Base-by-base conservation (phyloP, 2,329 filamentous ascomycete species). In the Corynespora cassiicola region DNA sequence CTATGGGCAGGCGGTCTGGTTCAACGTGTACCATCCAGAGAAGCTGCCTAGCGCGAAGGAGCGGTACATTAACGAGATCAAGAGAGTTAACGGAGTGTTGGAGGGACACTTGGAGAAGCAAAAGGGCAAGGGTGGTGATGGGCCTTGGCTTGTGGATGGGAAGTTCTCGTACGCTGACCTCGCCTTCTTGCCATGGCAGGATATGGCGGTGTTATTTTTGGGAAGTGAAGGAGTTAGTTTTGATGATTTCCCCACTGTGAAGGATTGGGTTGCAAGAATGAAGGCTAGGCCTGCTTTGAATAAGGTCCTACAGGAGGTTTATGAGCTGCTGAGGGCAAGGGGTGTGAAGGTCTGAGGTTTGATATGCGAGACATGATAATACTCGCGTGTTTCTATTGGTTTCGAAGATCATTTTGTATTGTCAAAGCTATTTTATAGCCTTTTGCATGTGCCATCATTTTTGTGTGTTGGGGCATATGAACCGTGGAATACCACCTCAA, bases 11-110 rank as follows among this genome's bases (percentile, higher is more conserved):
- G 54, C 50, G 3, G 42, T 47, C 8, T 72, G 69, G 69, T 72
- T 72, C 47, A 59, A 52, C 7, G 50, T 46, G 20, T 65, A 48
- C 45, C 67, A 70, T 37, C 36, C 55, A 0, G 75, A 78, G 54
- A 68, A 74, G 42, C 4, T 80, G 5, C 66, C 64, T 1, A 70
- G 63, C 6, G 77, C 73, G 7, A 61, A 74, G 14, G 66, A 73
- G 10, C 63, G 76, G 6, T 81, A 80, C 57, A 47, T 49, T 9
- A 66, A 71, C 7, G 75, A 80, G 55, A 64, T 75, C n/a, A 60
- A 65, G 11, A 69, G 77, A 5, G 68, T 80, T 2, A 63, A 69
- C 3, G 56, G 61, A 2, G 75, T 80, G 2, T 43, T 81, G 16
- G 72, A 80, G 6, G 48, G 39, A 2, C 61, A 68, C 32, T 56